Evolutionary conservation across 495 filamentous ascomycete genomes (phyloP), one percentile per base, ranked within the genome.

Genomic region (Podospora pseudocomata): DNA sequence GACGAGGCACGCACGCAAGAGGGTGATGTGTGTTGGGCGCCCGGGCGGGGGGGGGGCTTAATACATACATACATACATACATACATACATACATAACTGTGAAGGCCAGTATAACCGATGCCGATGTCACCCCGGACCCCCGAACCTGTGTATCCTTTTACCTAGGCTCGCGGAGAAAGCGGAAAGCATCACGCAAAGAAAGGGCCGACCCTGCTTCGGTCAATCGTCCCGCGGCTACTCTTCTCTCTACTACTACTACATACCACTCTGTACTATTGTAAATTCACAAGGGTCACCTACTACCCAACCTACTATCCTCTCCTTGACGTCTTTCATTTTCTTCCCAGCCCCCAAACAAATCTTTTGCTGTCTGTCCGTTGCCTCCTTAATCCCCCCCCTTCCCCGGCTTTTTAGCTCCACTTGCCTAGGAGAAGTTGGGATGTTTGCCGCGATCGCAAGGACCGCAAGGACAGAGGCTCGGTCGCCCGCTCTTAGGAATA

Each of bases 401-500:
- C 23, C 59, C 30, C 16, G 59, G 26, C 23, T 63, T 49, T 34
- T 34, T 63, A 39, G 61, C 57, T 55, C 62, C 63, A 55, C 58
- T 55, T 59, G 5, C 44, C 60, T 34, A 66, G 27, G 26, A 65
- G 30, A 67, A 64, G 28, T 71, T 67, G 27, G 70, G 70, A 78
- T 78, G 76, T 78, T 78, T 68, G 64, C 75, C 69, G 64, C 68
- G 56, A 69, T 77, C 66, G 70, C 69, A 64, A 55, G 75, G 57
- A 69, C 76, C 67, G 71, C 70, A 64, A 55, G 75, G 54, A 69
- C 71, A 73, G 74, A 75, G 72, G 72, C 74, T 70, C 74, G 75
- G 74, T 79, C 75, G 70, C 68, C 77, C 67, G 69, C 72, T 55
- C 69, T 77, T 60, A 75, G 73, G 67, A 69, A 71, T 67, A 67